phyloP scores from a whole-genome alignment of 2,329 filamentous ascomycete species.

The Fusarium piperis region DNA sequence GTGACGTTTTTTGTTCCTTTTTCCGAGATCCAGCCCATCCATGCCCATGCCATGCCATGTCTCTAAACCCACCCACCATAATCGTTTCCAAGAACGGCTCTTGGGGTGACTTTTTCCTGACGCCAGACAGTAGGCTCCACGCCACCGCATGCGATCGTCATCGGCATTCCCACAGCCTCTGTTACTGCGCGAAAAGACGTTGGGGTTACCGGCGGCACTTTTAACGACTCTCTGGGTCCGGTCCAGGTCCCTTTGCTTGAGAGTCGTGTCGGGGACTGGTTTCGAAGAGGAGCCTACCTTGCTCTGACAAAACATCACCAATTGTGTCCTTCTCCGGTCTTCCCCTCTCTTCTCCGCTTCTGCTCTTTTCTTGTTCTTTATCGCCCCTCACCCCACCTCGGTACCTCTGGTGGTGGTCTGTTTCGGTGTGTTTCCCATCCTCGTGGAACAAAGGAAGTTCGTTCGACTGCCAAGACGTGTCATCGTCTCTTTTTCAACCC shows the following conservation, averaged over 20 bases:
- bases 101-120: slow-evolving; percentile 26
- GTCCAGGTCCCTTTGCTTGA: neutral
- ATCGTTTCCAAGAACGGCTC: slow-evolving; percentile 27
- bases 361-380: slow-evolving; percentile 11
- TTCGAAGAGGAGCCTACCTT: slow-evolving; percentile 12
- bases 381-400: slow-evolving; percentile 33
- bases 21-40: slow-evolving; percentile 20
- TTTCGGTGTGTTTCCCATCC: neutral
- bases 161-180: slow-evolving; percentile 36
- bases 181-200: slow-evolving; percentile 23
- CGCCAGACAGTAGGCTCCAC: slow-evolving; percentile 32
- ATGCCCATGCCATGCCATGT: neutral
- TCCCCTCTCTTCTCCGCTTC: slow-evolving; percentile 23
- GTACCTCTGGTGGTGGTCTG: slow-evolving; percentile 29
- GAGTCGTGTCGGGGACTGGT: neutral
- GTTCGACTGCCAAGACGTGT: slow-evolving; percentile 20
- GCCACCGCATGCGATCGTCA: slow-evolving; percentile 41
- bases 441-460: slow-evolving; percentile 35
- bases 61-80: slow-evolving; percentile 6
- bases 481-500: slow-evolving; percentile 1
- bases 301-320: slow-evolving; percentile 20
- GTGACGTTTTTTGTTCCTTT: slow-evolving; percentile 29
- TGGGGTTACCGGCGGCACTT: slow-evolving; percentile 24
- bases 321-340: slow-evolving; percentile 18
- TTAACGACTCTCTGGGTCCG: slow-evolving; percentile 9